Evolutionary conservation across 2,329 filamentous ascomycete genomes (phyloP).

Genomic region (Mariannaea elegans): DNA sequence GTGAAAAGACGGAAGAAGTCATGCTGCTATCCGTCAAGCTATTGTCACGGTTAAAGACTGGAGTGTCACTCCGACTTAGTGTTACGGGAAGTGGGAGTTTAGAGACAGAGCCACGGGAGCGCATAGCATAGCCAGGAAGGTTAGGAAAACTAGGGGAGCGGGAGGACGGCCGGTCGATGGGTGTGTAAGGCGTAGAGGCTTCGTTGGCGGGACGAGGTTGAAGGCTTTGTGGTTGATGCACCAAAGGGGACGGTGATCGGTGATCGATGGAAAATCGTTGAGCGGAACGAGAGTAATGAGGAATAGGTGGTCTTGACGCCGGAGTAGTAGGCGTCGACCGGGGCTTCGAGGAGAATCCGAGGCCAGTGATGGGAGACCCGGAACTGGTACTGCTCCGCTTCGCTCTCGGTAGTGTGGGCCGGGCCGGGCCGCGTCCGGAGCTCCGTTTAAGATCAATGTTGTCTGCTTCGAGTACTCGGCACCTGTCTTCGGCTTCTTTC

Average conservation of each 20-base stretch:
- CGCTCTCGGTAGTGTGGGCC: constrained; percentile 31
- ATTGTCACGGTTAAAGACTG: constrained; percentile 44
- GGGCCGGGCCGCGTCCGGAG: constrained; percentile 25
- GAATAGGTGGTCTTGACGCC: constrained; percentile 28
- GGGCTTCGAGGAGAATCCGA: constrained; percentile 33
- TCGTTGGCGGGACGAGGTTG: constrained; percentile 21
- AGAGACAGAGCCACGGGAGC: constrained; percentile 49
- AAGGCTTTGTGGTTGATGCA: constrained; percentile 19
- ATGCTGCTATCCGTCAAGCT: constrained; percentile 55
- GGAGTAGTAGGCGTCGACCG: constrained; percentile 38
- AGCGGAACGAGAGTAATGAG: constrained; percentile 28
- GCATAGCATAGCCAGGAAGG: constrained; percentile 41
- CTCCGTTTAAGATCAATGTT: constrained; percentile 33
- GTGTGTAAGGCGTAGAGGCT: constrained; percentile 12
- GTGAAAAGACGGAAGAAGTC: constrained; percentile 53
- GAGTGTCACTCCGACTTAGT: constrained; percentile 47
- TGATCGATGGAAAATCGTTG: constrained; percentile 26
- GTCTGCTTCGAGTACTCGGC: constrained; percentile 42
- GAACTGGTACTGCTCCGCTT: constrained; percentile 23
- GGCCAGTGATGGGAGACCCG: constrained; percentile 26
- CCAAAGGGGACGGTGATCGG: constrained; percentile 11
- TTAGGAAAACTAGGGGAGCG: constrained; percentile 41
- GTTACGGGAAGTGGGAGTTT: constrained; percentile 51
- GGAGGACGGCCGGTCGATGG: constrained; percentile 27
- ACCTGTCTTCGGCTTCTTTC: constrained; percentile 46